Base-by-base conservation (phyloP, 371 early-diverging fungal species). In the Mucor velutinosus region DNA sequence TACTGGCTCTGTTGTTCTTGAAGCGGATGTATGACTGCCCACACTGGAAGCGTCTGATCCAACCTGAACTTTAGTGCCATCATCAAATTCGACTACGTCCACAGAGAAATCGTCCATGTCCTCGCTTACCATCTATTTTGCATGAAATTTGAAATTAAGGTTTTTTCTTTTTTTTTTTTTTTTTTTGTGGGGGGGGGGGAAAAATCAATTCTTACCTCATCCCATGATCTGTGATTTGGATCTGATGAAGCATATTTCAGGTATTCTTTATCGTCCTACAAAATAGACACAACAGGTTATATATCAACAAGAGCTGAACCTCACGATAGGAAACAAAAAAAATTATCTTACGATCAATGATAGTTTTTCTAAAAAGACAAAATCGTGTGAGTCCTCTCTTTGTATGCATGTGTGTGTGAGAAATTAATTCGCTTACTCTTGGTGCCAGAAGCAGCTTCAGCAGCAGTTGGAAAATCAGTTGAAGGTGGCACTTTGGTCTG, bases 381-480 rank as follows among this genome's bases (percentile, higher is more conserved):
- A 35, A 53, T 47, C 30, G 61, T 49, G 51, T 47, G 62, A 49
- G 47, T 51, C 49, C 41, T 19, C 35, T 10, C 47, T 58, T 6
- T 21, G 11, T 14, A 14, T 35, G 10, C 7, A 14, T 37, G 37
- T 21, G 15, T 51, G 62, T 39, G 61, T 62, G 62, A 49, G 47
- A 35, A 62, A 47, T 64, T 45, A 10, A 6, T 8, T 25, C 25
- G 35, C 67, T 66, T 72, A 73, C 73, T 55, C 58, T 74, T 68
- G 32, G 25, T 45, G 51, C 72, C 64, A 45, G 32, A 15, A 35
- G 64, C 56, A 27, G 74, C 62, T 60, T 77, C 75, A 23, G 75
- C 67, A 35, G 76, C 73, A 5, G 77, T 71, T 25, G 80, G 77
- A 53, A 75, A 75, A 37, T 76, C 78, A 21, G 57, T 58, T 41